phyloP scores from a whole-genome alignment of 1,139 yeast species.

The Candida sanyaensis region DNA sequence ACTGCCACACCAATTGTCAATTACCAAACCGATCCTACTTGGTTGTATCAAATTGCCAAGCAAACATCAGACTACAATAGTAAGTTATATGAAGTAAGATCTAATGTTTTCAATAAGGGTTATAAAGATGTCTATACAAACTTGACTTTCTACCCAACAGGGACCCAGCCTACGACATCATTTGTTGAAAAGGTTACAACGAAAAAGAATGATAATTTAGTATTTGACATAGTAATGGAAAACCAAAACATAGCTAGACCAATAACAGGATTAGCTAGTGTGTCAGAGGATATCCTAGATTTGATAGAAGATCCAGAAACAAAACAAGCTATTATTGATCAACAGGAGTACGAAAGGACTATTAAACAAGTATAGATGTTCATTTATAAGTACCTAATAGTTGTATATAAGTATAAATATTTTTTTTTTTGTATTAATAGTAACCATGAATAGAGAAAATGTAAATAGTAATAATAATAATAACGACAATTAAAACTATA shows the following conservation, averaged over 20 bases:
- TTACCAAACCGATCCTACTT: conserved; percentile 67
- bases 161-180: conserved; percentile 68
- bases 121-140: conserved; percentile 84
- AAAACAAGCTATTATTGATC: conserved; percentile 62
- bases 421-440: conserved; percentile 5
- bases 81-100: conserved; percentile 60
- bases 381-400: too few species aligned
- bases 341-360: conserved; percentile 55
- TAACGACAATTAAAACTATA: not conserved
- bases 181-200: conserved; percentile 17
- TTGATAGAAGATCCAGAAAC: conserved; percentile 56
- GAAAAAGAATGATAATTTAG: conserved; percentile 22
- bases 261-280: conserved; percentile 63
- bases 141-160: conserved; percentile 66
- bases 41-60: conserved; percentile 85
- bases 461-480: not conserved
- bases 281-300: conserved; percentile 59
- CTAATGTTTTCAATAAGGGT: conserved; percentile 56
- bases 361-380: conserved; percentile 1
- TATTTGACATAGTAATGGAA: conserved; percentile 46
- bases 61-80: conserved; percentile 74
- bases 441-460: conserved; percentile 6
- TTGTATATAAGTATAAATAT: not conserved
- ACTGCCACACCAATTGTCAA: conserved; percentile 43
- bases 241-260: conserved; percentile 26